phyloP scores from a whole-genome alignment of 495 filamentous ascomycete species.

The Trichoderma asperelloides region DNA sequence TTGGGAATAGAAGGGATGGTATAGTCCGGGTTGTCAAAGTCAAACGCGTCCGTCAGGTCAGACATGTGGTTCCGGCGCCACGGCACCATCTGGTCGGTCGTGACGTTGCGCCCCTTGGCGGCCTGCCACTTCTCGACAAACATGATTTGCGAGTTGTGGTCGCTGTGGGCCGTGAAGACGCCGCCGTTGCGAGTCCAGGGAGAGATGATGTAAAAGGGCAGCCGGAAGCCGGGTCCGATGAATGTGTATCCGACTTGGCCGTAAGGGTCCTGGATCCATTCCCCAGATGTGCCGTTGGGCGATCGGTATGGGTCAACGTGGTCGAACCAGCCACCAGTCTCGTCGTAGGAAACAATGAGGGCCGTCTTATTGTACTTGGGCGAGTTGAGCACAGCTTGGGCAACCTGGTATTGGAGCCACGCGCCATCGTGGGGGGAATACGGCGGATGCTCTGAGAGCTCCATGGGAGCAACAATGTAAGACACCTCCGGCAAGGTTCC shows the following conservation, averaged over 20 bases:
- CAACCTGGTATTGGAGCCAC: constrained; percentile 48
- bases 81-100: constrained; percentile 38
- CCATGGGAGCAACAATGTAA: constrained; percentile 43
- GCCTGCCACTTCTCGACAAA: constrained; percentile 47
- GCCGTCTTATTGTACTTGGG: constrained; percentile 41
- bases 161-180: constrained; percentile 47
- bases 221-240: constrained; percentile 42
- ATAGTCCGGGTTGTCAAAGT: constrained; percentile 42
- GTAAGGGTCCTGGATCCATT: constrained; percentile 48
- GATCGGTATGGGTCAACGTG: constrained; percentile 48
- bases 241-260: constrained; percentile 38
- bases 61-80: constrained; percentile 50
- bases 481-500: constrained; percentile 44
- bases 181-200: constrained; percentile 49
- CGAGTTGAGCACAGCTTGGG: constrained; percentile 40
- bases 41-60: constrained; percentile 43
- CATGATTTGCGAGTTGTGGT: constrained; percentile 50
- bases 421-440: constrained; percentile 46
- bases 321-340: constrained; percentile 48
- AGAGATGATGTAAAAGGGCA: constrained; percentile 48
- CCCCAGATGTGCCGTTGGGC: constrained; percentile 39
- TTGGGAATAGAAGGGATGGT: constrained; percentile 28
- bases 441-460: constrained; percentile 46
- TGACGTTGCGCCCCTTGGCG: constrained; percentile 40
- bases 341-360: constrained; percentile 47